Evolutionary conservation across 2,329 filamentous ascomycete species (phyloP), one percentile per base, ranked within the genome.

Genomic region (Aspergillus chevalieri): DNA sequence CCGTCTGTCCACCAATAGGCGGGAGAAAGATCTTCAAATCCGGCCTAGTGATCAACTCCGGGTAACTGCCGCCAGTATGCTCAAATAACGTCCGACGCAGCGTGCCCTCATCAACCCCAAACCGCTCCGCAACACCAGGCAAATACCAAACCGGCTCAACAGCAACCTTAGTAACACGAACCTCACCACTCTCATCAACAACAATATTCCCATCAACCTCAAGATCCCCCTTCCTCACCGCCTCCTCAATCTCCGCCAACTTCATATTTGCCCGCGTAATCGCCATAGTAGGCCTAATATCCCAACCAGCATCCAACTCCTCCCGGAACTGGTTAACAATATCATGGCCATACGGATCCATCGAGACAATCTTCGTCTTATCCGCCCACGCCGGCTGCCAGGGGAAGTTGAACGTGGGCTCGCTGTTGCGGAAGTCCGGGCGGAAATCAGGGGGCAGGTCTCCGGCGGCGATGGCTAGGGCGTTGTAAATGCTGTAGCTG

Each of bases 21-120:
- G 93, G 93, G 42, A 97, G 74, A 74, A 97, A 98, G 42, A 95
- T 75, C 72, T 98, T 97, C 72, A 97, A 91, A 65, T 97, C 93
- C 42, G 84, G 84, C 49, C 93, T 83, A 14, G 93, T 98, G 66
- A 98, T 96, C 53, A 97, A 78, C 76, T 98, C 93, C 2, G 93
- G 93, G 70, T 95, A 98, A 57, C 89, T 95, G 48, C 93, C 93
- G 49, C 93, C 93, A 1, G 91, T 97, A 62, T 96, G 87, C 65
- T 97, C 93, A 65, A 97, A 97, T 21, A 98, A 75, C 0, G 89
- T 87, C 53, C 92, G 82, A 55, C 93, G 85, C 17, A 98, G 78
- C 12, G 85, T 86, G 9, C 85, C 89, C 74, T 98, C 93, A 54
- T 96, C 90, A 81, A 68, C 95, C 33, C 89, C 89, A 65, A 98